Percentiles rank a stretch among this genome's conserved stretches.
Evolutionary conservation across 352 stramenopile species (phyloP).

Genomic region (Globisporangium splendens): DNA sequence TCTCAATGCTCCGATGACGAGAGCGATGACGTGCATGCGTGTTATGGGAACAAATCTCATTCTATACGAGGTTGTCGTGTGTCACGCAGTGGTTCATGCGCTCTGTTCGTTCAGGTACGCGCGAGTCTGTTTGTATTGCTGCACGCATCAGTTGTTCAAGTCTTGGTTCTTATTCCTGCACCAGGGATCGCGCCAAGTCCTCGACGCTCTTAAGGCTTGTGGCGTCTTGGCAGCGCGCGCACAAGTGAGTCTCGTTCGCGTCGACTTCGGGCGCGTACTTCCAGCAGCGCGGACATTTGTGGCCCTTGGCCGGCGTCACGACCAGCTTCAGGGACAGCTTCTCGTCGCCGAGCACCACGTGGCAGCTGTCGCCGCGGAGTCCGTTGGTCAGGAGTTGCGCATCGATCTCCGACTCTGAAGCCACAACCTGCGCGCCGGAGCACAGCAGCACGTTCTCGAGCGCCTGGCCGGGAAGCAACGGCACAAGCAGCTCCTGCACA

Average conservation of each 20-base stretch:
- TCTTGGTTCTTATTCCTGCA: constrained; percentile 12
- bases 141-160: background rate
- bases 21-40: no score
- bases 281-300: constrained; percentile 90
- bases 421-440: constrained; percentile 48
- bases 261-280: constrained; percentile 74
- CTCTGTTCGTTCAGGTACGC: no score
- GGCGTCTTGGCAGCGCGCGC: constrained; percentile 44
- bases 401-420: constrained; percentile 30
- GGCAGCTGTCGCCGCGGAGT: constrained; percentile 32
- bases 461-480: constrained; percentile 58
- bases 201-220: constrained; percentile 42
- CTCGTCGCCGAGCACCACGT: constrained; percentile 22
- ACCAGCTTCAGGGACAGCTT: constrained; percentile 51
- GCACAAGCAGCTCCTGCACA: constrained; percentile 50
- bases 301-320: constrained; percentile 53
- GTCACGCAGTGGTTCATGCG: no score
- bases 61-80: no score
- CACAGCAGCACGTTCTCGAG: constrained; percentile 75
- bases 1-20: no score
- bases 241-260: constrained; percentile 44
- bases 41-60: no score
- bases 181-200: constrained; percentile 42
- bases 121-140: background rate
- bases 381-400: constrained; percentile 17